Percentiles rank a stretch among this genome's conserved stretches.
These are phyloP conservation scores for Dactylis glomerata DNA, from an alignment of 176 grass and related monocot species.

Conservation along the genomic window DNA sequence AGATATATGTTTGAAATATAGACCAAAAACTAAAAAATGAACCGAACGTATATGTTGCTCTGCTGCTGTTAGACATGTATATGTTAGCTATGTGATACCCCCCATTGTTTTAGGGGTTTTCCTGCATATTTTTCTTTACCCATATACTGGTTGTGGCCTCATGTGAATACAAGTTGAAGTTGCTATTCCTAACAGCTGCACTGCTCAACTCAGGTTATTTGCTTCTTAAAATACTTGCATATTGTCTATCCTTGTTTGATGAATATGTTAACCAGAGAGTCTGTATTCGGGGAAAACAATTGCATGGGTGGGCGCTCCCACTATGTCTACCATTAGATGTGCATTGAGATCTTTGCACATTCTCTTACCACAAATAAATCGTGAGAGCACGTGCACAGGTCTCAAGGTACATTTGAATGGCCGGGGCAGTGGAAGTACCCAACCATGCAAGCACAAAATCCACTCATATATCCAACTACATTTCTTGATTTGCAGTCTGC, in stretches of 20 bases:
- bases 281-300: not conserved
- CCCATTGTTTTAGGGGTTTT: not conserved
- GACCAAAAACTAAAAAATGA: not conserved
- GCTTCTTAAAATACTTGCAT: not conserved
- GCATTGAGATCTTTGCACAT: constrained; percentile 1
- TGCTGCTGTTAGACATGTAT: constrained; percentile 2
- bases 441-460: not conserved
- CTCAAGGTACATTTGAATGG: not conserved
- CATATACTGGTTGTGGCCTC: not conserved
- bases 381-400: not conserved
- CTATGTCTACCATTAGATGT: not conserved
- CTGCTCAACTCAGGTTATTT: constrained; percentile 5
- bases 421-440: not conserved
- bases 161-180: not conserved
- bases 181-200: not conserved
- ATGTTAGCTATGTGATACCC: not conserved
- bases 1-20: constrained; percentile 14
- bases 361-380: not conserved
- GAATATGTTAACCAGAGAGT: not conserved
- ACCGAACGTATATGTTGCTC: not conserved
- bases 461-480: not conserved
- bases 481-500: not conserved
- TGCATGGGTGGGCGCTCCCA: not conserved
- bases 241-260: constrained; percentile 7
- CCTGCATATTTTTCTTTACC: not conserved